Evolutionary conservation across 2,329 filamentous ascomycete genomes (phyloP).

Genomic region (Diaporthe capsici): DNA sequence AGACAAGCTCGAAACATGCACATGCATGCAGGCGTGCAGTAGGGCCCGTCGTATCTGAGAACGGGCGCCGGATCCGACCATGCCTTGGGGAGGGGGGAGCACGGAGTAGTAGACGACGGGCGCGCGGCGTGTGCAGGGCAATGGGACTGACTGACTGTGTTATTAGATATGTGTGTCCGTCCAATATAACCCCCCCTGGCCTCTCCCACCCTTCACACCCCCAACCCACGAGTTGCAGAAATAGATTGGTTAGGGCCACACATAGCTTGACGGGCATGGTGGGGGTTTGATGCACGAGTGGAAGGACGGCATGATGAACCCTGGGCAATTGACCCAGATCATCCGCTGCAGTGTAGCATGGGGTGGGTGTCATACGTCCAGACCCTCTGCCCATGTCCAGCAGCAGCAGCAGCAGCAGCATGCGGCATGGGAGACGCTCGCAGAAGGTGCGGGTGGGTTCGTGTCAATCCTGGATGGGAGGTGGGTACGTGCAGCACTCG

Average conservation of each 20-base stretch:
- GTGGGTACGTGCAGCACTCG: not conserved
- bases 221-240: conserved; percentile 7
- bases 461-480: not conserved
- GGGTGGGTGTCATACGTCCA: conserved; percentile 28
- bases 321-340: conserved; percentile 24
- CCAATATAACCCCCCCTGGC: not conserved
- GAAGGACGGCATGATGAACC: conserved; percentile 25
- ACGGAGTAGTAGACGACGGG: not conserved
- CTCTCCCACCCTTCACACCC: not conserved
- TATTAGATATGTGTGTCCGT: not conserved
- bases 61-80: conserved; percentile 18
- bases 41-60: conserved; percentile 37
- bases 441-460: conserved; percentile 27
- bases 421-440: conserved; percentile 2
- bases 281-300: conserved; percentile 24
- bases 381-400: conserved; percentile 11
- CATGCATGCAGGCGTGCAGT: conserved; percentile 36
- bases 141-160: not conserved
- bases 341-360: conserved; percentile 30
- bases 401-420: not conserved
- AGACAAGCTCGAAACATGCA: conserved; percentile 28
- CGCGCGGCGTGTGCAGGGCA: not conserved
- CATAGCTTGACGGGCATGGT: not conserved
- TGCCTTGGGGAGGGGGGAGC: not conserved
- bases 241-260: conserved; percentile 19